Evolutionary conservation across 495 filamentous ascomycete species (phyloP).

Genomic region (Xylona heveae): DNA sequence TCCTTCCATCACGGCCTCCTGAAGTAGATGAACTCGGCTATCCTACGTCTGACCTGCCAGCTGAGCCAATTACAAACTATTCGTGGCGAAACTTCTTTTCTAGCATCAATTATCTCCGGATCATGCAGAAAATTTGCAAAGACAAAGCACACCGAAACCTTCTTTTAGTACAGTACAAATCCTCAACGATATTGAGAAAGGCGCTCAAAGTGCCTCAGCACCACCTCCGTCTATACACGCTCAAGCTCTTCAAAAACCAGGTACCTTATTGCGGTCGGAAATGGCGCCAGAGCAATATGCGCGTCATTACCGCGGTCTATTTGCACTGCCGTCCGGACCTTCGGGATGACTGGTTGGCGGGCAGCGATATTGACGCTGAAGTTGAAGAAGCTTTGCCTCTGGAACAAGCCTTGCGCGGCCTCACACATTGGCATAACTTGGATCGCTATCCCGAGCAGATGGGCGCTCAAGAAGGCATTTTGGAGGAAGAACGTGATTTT

Average conservation of each 20-base stretch:
- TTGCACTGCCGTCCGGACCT: slow-evolving; percentile 82
- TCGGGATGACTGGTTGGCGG: slow-evolving; percentile 86
- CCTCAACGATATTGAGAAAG: slow-evolving; percentile 70
- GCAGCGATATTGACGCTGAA: slow-evolving; percentile 74
- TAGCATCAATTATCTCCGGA: slow-evolving; percentile 76
- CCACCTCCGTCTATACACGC: slow-evolving; percentile 72
- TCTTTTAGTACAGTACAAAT: slow-evolving; percentile 86
- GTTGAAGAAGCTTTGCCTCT: slow-evolving; percentile 81
- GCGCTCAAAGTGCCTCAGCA: slow-evolving; percentile 76
- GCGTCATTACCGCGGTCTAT: slow-evolving; percentile 92
- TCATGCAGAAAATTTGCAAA: slow-evolving; percentile 94
- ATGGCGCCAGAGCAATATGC: slow-evolving; percentile 96
- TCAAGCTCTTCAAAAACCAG: slow-evolving; percentile 96
- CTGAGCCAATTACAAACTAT: slow-evolving; percentile 70
- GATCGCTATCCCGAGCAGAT: slow-evolving; percentile 61
- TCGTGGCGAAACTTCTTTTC: slow-evolving; percentile 89
- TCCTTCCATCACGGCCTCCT: slow-evolving; percentile 28
- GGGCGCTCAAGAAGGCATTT: slow-evolving; percentile 38
- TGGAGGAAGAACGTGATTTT: slow-evolving; percentile 71
- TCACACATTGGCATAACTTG: slow-evolving; percentile 89
- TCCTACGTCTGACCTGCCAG: slow-evolving; percentile 30
- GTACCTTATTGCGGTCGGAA: slow-evolving; percentile 96
- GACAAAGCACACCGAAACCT: slow-evolving; percentile 85
- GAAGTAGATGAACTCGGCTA: slow-evolving; percentile 82
- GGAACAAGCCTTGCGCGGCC: slow-evolving; percentile 65